phyloP scores from a whole-genome alignment of 73 alveolate species.

The Blepharisma japonicum region DNA sequence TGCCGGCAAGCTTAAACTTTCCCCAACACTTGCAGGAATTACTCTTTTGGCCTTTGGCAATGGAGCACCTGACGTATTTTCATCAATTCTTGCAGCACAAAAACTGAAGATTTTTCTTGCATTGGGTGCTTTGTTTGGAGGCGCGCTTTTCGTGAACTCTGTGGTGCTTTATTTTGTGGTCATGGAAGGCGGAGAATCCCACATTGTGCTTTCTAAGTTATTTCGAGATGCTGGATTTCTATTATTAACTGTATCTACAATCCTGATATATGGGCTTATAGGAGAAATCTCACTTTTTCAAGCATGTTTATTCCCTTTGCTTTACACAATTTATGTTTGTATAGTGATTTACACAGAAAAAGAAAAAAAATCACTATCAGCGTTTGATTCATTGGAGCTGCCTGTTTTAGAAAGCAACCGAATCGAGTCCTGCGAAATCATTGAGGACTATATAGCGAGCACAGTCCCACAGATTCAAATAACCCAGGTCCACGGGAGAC shows the following conservation, averaged over 20 bases:
- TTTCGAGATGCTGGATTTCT: constrained; percentile 25
- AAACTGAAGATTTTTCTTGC: constrained; percentile 62
- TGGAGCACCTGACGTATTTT: constrained; percentile 98
- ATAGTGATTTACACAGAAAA: constrained; percentile 11
- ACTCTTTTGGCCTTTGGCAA: constrained; percentile 96
- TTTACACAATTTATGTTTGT: constrained; percentile 30
- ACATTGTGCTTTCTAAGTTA: background rate
- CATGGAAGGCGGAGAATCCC: background rate
- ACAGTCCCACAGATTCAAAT: background rate
- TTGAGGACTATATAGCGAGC: background rate
- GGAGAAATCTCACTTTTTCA: constrained; percentile 12
- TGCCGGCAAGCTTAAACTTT: constrained; percentile 40
- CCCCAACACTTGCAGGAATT: constrained; percentile 75
- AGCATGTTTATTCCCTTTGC: constrained; percentile 33
- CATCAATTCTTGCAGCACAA: constrained; percentile 88
- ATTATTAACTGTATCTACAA: background rate
- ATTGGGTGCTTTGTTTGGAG: constrained; percentile 59
- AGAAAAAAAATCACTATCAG: background rate
- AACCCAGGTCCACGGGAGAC: too few species aligned
- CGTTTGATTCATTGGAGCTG: background rate
- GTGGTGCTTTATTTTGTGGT: constrained; percentile 32
- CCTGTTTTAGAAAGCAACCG: background rate
- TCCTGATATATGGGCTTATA: constrained; percentile 4
- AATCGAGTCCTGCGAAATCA: constrained; percentile 11
- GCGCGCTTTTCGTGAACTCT: constrained; percentile 59